Conservation (phyloP, 805 yeast genomes). For the Starmerella riodocensis region DNA sequence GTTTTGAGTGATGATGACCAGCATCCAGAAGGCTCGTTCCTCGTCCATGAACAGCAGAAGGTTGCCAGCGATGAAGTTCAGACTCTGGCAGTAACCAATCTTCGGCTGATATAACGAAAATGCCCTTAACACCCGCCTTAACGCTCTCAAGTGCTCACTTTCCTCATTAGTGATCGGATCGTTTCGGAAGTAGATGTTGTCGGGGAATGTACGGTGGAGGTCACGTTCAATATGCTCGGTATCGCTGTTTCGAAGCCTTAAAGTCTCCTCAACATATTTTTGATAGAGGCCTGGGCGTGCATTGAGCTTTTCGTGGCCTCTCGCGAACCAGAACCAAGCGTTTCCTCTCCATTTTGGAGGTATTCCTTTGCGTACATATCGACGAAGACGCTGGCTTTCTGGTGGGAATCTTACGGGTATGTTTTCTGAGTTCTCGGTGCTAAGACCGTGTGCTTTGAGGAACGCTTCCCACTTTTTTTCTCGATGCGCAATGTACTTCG, state of each 20-base stretch:
- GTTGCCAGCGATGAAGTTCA: slow-evolving; percentile 84
- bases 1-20: slow-evolving; percentile 73
- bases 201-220: slow-evolving; percentile 88
- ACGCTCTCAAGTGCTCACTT: slow-evolving; percentile 31
- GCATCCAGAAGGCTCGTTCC: slow-evolving; percentile 90
- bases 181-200: slow-evolving; percentile 64
- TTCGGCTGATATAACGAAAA: slow-evolving; percentile 77
- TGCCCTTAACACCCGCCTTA: slow-evolving; percentile 70
- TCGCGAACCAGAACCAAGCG: slow-evolving; percentile 93
- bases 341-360: slow-evolving; percentile 96
- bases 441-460: slow-evolving; percentile 55
- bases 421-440: slow-evolving; percentile 29
- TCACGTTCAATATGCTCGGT: slow-evolving; percentile 91
- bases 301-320: slow-evolving; percentile 61
- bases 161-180: slow-evolving; percentile 33
- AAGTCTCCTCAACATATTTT: slow-evolving; percentile 46
- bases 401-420: slow-evolving; percentile 29
- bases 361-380: slow-evolving; percentile 78
- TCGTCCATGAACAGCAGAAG: slow-evolving; percentile 75
- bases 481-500: slow-evolving; percentile 47
- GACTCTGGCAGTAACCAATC: slow-evolving; percentile 91
- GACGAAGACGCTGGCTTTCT: slow-evolving; percentile 34
- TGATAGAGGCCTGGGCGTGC: slow-evolving; percentile 66
- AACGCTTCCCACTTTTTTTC: slow-evolving; percentile 64
- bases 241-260: slow-evolving; percentile 47